These are phyloP conservation scores for Helianthus annuus DNA, from an alignment of 129 eudicot genomes.

Conservation along the genomic window HanXRQr2.0-SUNRISE NC_035433.2:147863321-147863820, in stretches of 20 bases:
- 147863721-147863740: not conserved
- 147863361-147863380: constrained; percentile 46
- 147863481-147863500: not conserved
- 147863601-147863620: not conserved
- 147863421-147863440: constrained; percentile 43
- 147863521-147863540: too few relatives aligned
- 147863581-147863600: too few relatives aligned
- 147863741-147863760: too few relatives aligned
- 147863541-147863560: not conserved
- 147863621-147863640: not conserved
- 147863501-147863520: too few relatives aligned
- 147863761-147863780: too few relatives aligned
- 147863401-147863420: constrained; percentile 34
- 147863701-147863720: not conserved
- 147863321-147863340: constrained; percentile 34
- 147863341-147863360: constrained; percentile 39
- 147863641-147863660: not conserved
- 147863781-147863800: too few relatives aligned
- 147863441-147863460: constrained; percentile 44
- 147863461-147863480: constrained; percentile 1
- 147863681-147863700: not conserved
- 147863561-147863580: too few relatives aligned
- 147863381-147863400: constrained; percentile 42
- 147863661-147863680: not conserved
- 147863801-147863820: too few relatives aligned